A percentile compares a stretch with the other conserved stretches of the same genome.
Evolutionary conservation across 2,329 filamentous ascomycete species (phyloP).

Genomic region (Raffaelea arxii): DNA sequence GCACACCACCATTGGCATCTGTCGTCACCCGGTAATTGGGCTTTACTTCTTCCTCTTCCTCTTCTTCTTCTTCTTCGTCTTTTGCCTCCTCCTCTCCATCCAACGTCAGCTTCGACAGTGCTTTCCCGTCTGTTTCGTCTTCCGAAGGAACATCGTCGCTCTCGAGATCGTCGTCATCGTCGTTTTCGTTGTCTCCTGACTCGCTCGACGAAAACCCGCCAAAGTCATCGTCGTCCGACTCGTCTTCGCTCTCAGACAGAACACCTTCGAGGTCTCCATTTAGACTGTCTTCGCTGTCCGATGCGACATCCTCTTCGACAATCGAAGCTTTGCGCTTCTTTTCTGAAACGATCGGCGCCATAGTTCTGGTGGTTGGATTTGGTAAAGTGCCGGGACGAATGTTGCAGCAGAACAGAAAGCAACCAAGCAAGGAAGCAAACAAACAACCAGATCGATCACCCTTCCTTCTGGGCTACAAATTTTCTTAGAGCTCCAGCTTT

Average conservation of each 20-base stretch:
- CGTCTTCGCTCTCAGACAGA: slow-evolving; percentile 47
- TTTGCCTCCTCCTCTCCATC: slow-evolving; percentile 18
- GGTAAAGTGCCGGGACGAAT: too few relatives aligned
- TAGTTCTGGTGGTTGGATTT: slow-evolving; percentile 15
- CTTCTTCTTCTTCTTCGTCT: slow-evolving; percentile 21
- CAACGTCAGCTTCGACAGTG: slow-evolving; percentile 25
- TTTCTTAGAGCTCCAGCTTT: background rate
- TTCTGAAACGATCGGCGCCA: slow-evolving; percentile 30
- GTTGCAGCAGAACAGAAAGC: background rate
- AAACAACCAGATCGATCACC: background rate
- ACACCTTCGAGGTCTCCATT: slow-evolving; percentile 46
- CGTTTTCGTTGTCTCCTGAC: slow-evolving; percentile 31
- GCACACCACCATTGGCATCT: slow-evolving; percentile 82
- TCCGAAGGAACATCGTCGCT: slow-evolving; percentile 32
- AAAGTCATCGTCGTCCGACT: slow-evolving; percentile 42
- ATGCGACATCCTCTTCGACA: slow-evolving; percentile 38
- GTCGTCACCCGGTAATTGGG: slow-evolving; percentile 49
- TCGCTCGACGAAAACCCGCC: slow-evolving; percentile 25
- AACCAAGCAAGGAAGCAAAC: background rate
- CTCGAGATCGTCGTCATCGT: slow-evolving; percentile 34
- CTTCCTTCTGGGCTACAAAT: too few relatives aligned
- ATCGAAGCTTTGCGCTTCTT: slow-evolving; percentile 59
- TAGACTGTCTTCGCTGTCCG: slow-evolving; percentile 48
- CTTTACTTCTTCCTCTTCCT: slow-evolving; percentile 29
- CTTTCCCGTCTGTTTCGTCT: slow-evolving; percentile 30